Percentiles rank a stretch among this genome's conserved stretches.
phyloP scores from a whole-genome alignment of 2,329 filamentous ascomycete genomes.

The Sporothrix dimorphospora region DNA sequence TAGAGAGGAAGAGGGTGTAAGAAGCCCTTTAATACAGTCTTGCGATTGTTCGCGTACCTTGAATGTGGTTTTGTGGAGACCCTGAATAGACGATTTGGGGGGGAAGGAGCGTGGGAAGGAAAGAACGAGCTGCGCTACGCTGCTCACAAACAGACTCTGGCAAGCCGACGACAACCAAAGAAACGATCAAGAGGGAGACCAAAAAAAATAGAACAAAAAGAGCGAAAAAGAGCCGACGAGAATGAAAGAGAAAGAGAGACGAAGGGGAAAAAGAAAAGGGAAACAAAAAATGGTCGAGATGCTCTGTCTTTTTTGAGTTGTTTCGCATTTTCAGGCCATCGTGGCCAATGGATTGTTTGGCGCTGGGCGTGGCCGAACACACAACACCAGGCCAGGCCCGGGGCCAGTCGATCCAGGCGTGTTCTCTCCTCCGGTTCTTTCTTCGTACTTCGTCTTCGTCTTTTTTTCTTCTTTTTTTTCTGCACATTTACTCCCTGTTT shows the following conservation, averaged over 20 bases:
- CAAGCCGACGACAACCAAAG: slow-evolving; percentile 20
- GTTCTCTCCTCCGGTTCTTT: not conserved
- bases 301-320: not conserved
- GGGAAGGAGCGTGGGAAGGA: not conserved
- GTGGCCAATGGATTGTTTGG: slow-evolving; percentile 33
- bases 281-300: not conserved
- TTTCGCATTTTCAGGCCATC: slow-evolving; percentile 31
- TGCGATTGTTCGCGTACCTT: slow-evolving; percentile 25
- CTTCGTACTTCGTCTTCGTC: not conserved
- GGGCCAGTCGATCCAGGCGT: not conserved
- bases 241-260: not conserved
- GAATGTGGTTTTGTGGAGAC: slow-evolving; percentile 2
- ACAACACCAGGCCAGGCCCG: slow-evolving; percentile 8
- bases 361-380: slow-evolving; percentile 28
- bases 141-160: slow-evolving; percentile 6
- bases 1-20: not conserved
- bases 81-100: slow-evolving; percentile 8
- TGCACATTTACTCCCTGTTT: not conserved
- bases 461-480: not conserved
- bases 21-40: slow-evolving; percentile 25
- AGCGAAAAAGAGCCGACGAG: slow-evolving; percentile 1
- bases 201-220: too few species aligned
- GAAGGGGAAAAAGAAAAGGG: not conserved
- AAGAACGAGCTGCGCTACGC: slow-evolving; percentile 1
- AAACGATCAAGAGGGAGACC: not conserved